Evolutionary conservation across 331 rosid genomes (phyloP).

Genomic region (Prunus yedoensis): DNA sequence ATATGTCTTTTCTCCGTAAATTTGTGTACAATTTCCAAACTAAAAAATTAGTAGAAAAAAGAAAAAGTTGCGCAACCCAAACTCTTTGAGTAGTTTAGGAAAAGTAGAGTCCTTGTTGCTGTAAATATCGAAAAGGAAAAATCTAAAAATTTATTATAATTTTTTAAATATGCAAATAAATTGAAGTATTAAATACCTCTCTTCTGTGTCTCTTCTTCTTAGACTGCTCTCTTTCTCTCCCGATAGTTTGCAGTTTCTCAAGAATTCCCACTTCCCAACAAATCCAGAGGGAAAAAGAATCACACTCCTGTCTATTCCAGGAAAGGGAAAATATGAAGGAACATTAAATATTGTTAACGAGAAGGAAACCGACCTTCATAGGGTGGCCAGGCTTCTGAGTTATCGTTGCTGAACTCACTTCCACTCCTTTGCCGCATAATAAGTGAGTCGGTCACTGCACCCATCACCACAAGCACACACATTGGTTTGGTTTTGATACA

Average conservation of each 20-base stretch:
- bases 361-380: slow-evolving; percentile 49
- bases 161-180: background rate
- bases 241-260: slow-evolving; percentile 42
- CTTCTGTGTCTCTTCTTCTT: slow-evolving; percentile 10
- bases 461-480: slow-evolving; percentile 37
- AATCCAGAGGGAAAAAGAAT: slow-evolving; percentile 16
- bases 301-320: slow-evolving; percentile 27
- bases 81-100: background rate
- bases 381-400: slow-evolving; percentile 31
- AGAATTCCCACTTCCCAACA: slow-evolving; percentile 47
- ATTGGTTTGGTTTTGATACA: slow-evolving; percentile 49
- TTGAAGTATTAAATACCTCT: background rate
- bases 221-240: slow-evolving; percentile 20
- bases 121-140: background rate
- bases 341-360: slow-evolving; percentile 13
- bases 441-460: slow-evolving; percentile 36
- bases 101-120: background rate
- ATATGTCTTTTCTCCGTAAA: background rate
- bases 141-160: background rate
- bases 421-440: slow-evolving; percentile 19
- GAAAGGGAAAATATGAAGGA: slow-evolving; percentile 20
- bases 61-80: background rate
- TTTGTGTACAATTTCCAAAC: background rate
- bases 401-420: slow-evolving; percentile 41
- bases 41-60: too few relatives aligned